Conservation (phyloP, 2,329 filamentous ascomycete species). For the Penicillium palitans region DNA sequence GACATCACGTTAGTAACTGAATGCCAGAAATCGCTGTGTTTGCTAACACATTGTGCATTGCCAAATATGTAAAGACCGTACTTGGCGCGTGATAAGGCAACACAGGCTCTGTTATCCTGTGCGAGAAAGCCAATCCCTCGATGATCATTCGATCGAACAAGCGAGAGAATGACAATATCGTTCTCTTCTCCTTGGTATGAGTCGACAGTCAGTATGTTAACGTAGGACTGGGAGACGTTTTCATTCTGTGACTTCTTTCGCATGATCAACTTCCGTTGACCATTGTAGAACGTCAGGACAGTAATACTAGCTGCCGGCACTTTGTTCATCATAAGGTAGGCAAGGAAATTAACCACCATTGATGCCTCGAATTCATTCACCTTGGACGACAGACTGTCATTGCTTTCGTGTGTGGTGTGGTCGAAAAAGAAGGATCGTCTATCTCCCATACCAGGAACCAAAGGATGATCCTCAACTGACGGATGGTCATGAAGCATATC, state of each 20-base stretch:
- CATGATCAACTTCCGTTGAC: conserved; percentile 69
- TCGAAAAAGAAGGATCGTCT: conserved; percentile 62
- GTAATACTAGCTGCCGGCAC: conserved; percentile 65
- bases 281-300: conserved; percentile 83
- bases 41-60: conserved; percentile 59
- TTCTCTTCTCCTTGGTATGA: conserved; percentile 92
- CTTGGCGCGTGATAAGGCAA: conserved; percentile 68
- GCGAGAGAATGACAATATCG: conserved; percentile 74
- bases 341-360: conserved; percentile 72
- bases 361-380: conserved; percentile 70
- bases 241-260: conserved; percentile 37
- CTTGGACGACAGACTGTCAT: conserved; percentile 64
- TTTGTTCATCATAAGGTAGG: conserved; percentile 71
- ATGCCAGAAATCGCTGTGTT: conserved; percentile 53
- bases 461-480: conserved; percentile 55
- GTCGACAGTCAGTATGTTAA: conserved; percentile 77
- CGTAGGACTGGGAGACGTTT: conserved; percentile 44
- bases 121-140: conserved; percentile 70
- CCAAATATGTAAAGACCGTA: conserved; percentile 84
- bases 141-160: conserved; percentile 68
- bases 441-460: conserved; percentile 63
- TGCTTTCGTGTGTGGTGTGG: conserved; percentile 65
- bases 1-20: conserved; percentile 50
- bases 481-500: conserved; percentile 57
- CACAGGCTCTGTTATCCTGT: conserved; percentile 63